These are phyloP conservation scores for Triticum monococcum DNA, from an alignment of 176 grass and related monocot species.

Conservation along the genomic window DNA sequence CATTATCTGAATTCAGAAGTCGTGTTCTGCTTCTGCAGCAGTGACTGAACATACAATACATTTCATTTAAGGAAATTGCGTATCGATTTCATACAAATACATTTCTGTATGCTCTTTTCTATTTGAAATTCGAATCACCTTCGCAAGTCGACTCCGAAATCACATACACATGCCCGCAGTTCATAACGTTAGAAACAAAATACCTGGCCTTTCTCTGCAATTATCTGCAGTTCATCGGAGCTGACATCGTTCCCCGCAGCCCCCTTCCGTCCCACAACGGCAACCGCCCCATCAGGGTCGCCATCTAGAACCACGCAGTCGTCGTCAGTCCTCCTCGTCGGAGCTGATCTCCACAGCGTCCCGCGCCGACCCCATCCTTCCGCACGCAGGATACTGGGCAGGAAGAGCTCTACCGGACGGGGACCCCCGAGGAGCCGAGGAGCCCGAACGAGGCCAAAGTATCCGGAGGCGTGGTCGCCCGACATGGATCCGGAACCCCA, in stretches of 20 bases:
- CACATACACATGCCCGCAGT: too few species aligned
- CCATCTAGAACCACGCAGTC: slow-evolving; percentile 70
- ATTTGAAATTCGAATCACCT: background rate
- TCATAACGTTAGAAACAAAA: slow-evolving; percentile 24
- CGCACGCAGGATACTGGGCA: background rate
- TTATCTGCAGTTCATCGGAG: slow-evolving; percentile 69
- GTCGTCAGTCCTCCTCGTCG: slow-evolving; percentile 76
- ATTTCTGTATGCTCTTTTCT: too few species aligned
- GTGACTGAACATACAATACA: too few species aligned
- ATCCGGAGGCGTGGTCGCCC: background rate
- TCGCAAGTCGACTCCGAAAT: background rate
- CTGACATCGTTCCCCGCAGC: slow-evolving; percentile 17
- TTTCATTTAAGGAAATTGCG: too few species aligned
- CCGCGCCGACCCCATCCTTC: slow-evolving; percentile 32
- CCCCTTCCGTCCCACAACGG: slow-evolving; percentile 14
- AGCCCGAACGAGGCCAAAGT: background rate
- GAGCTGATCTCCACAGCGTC: slow-evolving; percentile 80
- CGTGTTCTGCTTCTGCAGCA: too few species aligned
- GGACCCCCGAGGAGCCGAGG: background rate
- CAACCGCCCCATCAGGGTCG: slow-evolving; percentile 53
- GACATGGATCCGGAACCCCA: slow-evolving; percentile 5
- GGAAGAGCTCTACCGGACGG: background rate
- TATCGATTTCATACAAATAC: too few species aligned
- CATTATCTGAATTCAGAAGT: too few species aligned
- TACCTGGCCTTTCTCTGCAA: slow-evolving; percentile 83